A percentile compares a stretch with the other conserved stretches of the same genome.
These are phyloP conservation scores for Lactarius evosmus DNA, from an alignment of 768 basidiomycete species.

Conservation along the genomic window DNA sequence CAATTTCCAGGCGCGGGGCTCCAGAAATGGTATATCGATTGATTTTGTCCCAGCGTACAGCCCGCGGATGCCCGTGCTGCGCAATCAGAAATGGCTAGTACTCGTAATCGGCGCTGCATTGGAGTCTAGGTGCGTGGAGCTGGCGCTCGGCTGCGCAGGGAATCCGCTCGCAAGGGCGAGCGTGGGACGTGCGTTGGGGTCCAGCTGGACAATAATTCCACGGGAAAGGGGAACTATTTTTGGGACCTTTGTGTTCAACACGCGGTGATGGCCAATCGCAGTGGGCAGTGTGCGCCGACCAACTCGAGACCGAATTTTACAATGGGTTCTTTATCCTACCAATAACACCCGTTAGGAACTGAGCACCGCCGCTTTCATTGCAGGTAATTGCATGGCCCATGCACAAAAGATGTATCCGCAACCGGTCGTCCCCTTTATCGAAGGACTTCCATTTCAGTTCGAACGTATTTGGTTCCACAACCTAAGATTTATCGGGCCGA, in stretches of 20 bases:
- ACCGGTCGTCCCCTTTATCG: too few relatives aligned
- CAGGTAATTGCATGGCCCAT: too few relatives aligned
- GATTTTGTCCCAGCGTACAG: conserved; percentile 14
- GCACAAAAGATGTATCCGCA: background rate
- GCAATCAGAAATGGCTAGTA: conserved; percentile 14
- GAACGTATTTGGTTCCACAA: background rate
- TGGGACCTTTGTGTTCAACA: background rate
- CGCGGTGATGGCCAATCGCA: background rate
- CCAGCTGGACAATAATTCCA: background rate
- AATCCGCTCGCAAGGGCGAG: background rate
- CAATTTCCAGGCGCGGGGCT: conserved; percentile 4
- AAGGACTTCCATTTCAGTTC: background rate
- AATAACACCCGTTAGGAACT: background rate
- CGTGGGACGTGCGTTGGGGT: background rate
- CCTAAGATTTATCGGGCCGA: background rate
- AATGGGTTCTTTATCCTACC: background rate
- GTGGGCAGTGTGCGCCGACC: background rate
- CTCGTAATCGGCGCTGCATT: background rate
- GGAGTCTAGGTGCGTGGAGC: conserved; percentile 11
- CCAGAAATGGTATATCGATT: conserved; percentile 15
- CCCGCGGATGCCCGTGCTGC: conserved; percentile 15
- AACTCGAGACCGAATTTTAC: background rate
- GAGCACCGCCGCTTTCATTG: background rate
- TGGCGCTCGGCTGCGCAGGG: conserved; percentile 4
- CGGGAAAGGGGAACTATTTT: background rate